These are phyloP conservation scores for Firmiana major DNA, from an alignment of 345 rosid species.

Conservation along the genomic window DNA sequence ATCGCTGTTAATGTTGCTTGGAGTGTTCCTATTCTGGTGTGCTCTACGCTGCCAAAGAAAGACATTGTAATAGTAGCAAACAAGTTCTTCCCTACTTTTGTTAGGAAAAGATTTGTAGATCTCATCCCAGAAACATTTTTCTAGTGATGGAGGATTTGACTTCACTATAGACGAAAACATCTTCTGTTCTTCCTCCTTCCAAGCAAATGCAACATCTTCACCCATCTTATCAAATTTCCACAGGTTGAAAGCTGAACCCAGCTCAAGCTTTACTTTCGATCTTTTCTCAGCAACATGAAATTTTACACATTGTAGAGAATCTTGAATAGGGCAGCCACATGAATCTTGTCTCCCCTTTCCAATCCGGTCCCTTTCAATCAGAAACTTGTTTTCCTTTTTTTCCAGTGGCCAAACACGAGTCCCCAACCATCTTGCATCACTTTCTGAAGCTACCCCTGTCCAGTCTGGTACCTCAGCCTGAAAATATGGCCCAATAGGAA, in stretches of 20 bases:
- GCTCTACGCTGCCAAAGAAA: conserved; percentile 70
- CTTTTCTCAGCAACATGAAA: conserved; percentile 60
- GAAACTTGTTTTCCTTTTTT: conserved; percentile 24
- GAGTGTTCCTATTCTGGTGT: conserved; percentile 57
- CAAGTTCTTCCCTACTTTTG: conserved; percentile 49
- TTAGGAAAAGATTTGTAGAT: conserved; percentile 35
- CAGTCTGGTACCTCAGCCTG: conserved; percentile 78
- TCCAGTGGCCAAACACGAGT: conserved; percentile 65
- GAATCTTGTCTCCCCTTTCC: conserved; percentile 83
- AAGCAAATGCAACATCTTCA: conserved; percentile 50
- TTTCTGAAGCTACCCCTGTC: conserved; percentile 45
- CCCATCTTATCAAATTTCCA: conserved; percentile 79
- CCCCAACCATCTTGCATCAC: conserved; percentile 77
- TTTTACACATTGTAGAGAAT: conserved; percentile 65
- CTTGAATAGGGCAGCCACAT: conserved; percentile 63
- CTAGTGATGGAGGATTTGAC: conserved; percentile 34
- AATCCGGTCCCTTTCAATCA: conserved; percentile 77
- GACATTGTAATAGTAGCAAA: conserved; percentile 75
- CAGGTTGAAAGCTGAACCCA: conserved; percentile 58
- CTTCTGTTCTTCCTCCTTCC: conserved; percentile 55
- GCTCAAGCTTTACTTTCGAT: conserved; percentile 51
- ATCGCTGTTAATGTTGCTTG: conserved; percentile 55
- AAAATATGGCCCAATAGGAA: conserved; percentile 58
- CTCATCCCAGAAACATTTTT: conserved; percentile 45
- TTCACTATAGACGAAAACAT: conserved; percentile 44